Conservation (phyloP, 2,329 filamentous ascomycete species). For the Thelonectria olida region DNA sequence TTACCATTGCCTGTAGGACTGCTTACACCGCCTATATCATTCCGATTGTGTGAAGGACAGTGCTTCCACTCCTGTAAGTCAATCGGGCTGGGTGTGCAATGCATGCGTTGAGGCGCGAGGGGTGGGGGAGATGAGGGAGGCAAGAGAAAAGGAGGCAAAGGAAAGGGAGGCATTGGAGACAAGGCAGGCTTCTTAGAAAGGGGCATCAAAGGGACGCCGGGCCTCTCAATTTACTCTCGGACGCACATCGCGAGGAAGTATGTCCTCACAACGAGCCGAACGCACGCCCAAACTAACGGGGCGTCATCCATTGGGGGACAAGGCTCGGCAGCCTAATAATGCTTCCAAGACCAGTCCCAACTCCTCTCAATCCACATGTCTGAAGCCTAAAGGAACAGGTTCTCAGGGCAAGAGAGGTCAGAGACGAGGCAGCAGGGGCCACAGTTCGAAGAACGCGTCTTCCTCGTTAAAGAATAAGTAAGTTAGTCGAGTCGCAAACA, state of each 20-base stretch:
- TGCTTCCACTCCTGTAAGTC: constrained; percentile 48
- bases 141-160: not conserved
- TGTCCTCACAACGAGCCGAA: not conserved
- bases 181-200: constrained; percentile 37
- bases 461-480: not conserved
- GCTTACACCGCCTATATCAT: constrained; percentile 58
- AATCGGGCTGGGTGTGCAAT: constrained; percentile 56
- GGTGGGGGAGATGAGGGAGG: not conserved
- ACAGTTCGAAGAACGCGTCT: not conserved
- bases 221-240: constrained; percentile 1
- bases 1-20: constrained; percentile 48
- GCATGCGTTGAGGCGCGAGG: constrained; percentile 43
- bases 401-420: no score
- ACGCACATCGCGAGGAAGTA: not conserved
- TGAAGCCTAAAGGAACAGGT: not conserved
- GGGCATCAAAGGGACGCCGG: constrained; percentile 27
- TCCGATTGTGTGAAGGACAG: constrained; percentile 53
- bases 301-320: constrained; percentile 8
- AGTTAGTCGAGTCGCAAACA: not conserved
- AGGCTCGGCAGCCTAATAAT: not conserved
- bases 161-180: not conserved
- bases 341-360: not conserved
- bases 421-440: no score
- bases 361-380: not conserved
- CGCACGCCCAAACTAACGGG: constrained; percentile 4